These are phyloP conservation scores for Scenedesmus sp. DNA, from an alignment of 163 green algal species.

Conservation along the genomic window DNA sequence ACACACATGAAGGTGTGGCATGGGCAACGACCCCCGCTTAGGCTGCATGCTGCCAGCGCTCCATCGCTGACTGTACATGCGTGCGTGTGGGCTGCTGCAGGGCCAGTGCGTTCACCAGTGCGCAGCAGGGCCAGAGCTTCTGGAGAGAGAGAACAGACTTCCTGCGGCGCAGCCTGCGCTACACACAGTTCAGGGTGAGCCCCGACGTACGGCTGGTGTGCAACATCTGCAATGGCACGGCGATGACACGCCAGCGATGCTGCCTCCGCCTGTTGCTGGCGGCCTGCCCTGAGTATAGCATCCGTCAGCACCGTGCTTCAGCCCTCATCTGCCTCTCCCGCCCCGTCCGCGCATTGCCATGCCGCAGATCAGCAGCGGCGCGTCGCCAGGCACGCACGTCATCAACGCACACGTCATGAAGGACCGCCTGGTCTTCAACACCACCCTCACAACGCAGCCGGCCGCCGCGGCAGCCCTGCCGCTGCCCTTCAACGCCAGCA, in stretches of 20 bases:
- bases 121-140: neutral
- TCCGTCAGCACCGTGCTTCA: too few species aligned
- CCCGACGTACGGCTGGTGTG: too few species aligned
- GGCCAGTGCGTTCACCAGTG: conserved; percentile 44
- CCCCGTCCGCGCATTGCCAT: neutral
- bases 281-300: too few species aligned
- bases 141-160: neutral
- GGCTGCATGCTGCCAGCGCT: too few species aligned
- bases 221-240: too few species aligned
- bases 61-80: too few species aligned
- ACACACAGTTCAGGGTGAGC: too few species aligned
- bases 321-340: neutral
- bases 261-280: too few species aligned
- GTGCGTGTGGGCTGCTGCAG: neutral
- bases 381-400: neutral
- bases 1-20: too few species aligned
- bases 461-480: neutral
- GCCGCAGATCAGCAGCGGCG: neutral
- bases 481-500: too few species aligned
- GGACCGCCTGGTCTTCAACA: conserved; percentile 31
- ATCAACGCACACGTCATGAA: conserved; percentile 34
- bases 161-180: neutral
- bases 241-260: too few species aligned
- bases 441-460: conserved; percentile 14
- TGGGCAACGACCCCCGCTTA: too few species aligned